These are phyloP conservation scores for Elsinoe batatas DNA, from an alignment of 2,329 filamentous ascomycete genomes.

Conservation along the genomic window DNA sequence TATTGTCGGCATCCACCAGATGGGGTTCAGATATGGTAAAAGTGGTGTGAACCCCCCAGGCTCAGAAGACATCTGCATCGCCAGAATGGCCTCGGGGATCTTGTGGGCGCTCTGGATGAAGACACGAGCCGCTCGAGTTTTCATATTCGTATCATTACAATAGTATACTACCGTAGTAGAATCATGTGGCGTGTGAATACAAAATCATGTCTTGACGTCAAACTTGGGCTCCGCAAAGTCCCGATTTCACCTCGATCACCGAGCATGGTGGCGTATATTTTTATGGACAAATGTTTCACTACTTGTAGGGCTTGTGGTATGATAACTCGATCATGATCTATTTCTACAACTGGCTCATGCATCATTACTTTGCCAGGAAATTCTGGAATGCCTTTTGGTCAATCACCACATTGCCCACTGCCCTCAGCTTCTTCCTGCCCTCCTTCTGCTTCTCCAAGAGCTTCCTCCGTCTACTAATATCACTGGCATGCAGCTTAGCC, in stretches of 20 bases:
- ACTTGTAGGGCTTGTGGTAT: neutral
- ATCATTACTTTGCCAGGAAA: slow-evolving; percentile 67
- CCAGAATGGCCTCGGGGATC: too few relatives aligned
- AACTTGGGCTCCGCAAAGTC: neutral
- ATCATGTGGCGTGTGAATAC: neutral
- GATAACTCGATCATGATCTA: neutral
- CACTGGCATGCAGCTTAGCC: slow-evolving; percentile 83
- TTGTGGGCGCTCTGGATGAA: neutral
- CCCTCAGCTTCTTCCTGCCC: slow-evolving; percentile 75
- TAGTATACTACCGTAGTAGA: neutral
- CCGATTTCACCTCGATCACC: neutral
- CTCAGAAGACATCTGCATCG: neutral
- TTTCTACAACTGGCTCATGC: too few relatives aligned
- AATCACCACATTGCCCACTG: slow-evolving; percentile 84
- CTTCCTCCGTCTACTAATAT: slow-evolving; percentile 73
- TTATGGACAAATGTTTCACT: neutral
- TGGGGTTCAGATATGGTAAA: neutral
- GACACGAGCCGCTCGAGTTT: neutral
- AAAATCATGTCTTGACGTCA: neutral
- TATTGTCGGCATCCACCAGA: neutral
- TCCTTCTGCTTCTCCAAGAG: slow-evolving; percentile 95
- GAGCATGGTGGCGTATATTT: neutral
- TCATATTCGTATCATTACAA: neutral
- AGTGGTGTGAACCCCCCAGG: neutral
- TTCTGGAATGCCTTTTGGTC: slow-evolving; percentile 92